These are phyloP conservation scores for Sphagnum tenellum DNA, from an alignment of 225 moss, liverwort and hornwort genomes.

Conservation along the genomic window DNA sequence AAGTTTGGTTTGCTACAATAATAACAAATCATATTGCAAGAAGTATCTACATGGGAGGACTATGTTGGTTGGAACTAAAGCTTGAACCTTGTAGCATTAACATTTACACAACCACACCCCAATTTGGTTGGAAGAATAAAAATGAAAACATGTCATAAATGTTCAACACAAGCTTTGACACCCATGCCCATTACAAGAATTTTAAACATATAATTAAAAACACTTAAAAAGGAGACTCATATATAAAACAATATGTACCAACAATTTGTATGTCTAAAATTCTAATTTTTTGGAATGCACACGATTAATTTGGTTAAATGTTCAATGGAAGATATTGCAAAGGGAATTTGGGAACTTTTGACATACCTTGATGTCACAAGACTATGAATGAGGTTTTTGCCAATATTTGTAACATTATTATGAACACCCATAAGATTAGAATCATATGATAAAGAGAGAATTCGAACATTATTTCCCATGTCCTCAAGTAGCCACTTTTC, in stretches of 20 bases:
- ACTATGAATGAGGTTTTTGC: neutral
- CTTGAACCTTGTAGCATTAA: too few relatives aligned
- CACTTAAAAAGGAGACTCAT: neutral
- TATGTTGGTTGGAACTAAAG: too few relatives aligned
- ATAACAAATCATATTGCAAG: too few relatives aligned
- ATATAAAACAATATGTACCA: neutral
- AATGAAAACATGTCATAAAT: too few relatives aligned
- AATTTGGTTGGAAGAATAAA: too few relatives aligned
- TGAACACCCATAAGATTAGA: neutral
- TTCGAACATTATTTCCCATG: neutral
- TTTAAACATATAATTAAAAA: neutral
- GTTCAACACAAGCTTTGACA: too few relatives aligned
- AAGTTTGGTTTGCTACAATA: too few relatives aligned
- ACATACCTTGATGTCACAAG: neutral
- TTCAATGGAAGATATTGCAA: neutral
- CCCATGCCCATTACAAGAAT: neutral
- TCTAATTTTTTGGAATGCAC: neutral
- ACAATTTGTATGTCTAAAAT: neutral
- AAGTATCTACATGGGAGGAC: too few relatives aligned
- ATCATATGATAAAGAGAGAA: neutral
- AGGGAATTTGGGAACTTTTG: neutral
- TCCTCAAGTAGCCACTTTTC: neutral
- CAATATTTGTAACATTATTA: neutral
- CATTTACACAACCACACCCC: too few relatives aligned
- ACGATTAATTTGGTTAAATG: neutral